Evolutionary conservation across 2,329 filamentous ascomycete genomes (phyloP).

Genomic region (Fusarium hostae): DNA sequence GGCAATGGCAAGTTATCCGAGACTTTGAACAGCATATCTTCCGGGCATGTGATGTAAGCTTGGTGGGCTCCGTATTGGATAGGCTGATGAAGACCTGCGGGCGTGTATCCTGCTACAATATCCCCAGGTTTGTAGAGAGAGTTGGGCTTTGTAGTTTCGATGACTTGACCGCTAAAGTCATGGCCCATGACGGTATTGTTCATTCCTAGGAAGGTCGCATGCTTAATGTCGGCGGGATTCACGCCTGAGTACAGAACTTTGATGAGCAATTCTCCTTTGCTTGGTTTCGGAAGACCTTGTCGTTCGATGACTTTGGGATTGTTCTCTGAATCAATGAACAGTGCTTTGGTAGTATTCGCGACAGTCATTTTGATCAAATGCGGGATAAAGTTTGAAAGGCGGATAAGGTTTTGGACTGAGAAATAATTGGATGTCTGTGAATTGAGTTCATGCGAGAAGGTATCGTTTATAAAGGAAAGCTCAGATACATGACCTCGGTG

Average conservation of each 20-base stretch:
- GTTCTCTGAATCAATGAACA: background rate
- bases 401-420: rapidly evolving
- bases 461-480: background rate
- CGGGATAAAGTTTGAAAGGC: rapidly evolving
- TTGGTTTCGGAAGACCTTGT: background rate
- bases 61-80: background rate
- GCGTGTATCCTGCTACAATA: background rate
- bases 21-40: background rate
- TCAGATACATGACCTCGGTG: background rate
- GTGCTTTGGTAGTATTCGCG: background rate
- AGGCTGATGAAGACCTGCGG: background rate
- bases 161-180: background rate
- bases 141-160: background rate
- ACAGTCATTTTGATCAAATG: rapidly evolving
- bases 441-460: background rate
- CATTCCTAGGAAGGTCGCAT: background rate
- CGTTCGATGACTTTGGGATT: background rate
- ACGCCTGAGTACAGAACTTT: background rate
- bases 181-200: background rate
- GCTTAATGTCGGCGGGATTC: background rate
- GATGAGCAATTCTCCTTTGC: background rate
- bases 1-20: background rate
- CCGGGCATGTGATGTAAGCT: background rate
- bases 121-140: background rate
- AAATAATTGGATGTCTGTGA: background rate